phyloP scores from a whole-genome alignment of 108 stramenopile species.

The Pseudonitzschia pungens region DNA sequence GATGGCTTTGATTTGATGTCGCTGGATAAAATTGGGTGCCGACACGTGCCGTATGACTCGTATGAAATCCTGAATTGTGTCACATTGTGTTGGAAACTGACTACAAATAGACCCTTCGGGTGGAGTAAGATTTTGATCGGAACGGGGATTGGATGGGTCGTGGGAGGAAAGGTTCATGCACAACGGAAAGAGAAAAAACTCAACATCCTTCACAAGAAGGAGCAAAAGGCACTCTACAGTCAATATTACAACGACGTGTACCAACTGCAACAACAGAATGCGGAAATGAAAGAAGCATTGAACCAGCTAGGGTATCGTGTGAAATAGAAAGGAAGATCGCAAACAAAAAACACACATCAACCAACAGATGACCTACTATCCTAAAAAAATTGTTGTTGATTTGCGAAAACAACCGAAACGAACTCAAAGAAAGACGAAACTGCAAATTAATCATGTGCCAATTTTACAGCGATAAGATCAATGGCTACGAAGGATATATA shows the following conservation, averaged over 20 bases:
- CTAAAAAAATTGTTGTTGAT: too few species aligned
- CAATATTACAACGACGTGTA: slow-evolving; percentile 93
- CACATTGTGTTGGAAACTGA: background rate
- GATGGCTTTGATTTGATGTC: too few species aligned
- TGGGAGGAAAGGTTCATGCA: slow-evolving; percentile 75
- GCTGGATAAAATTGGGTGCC: too few species aligned
- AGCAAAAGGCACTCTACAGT: slow-evolving; percentile 87
- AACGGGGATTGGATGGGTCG: slow-evolving; percentile 59
- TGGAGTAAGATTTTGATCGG: slow-evolving; percentile 55
- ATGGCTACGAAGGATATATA: too few species aligned
- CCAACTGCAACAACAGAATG: slow-evolving; percentile 83
- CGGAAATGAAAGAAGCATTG: slow-evolving; percentile 52
- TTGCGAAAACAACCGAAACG: background rate
- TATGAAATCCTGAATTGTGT: background rate
- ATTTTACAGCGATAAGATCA: too few species aligned
- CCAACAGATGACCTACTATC: too few species aligned
- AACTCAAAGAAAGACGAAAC: background rate
- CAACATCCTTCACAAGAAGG: slow-evolving; percentile 77
- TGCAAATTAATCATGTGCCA: too few species aligned
- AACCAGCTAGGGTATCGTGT: slow-evolving; percentile 54
- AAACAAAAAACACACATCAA: background rate
- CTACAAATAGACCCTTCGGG: slow-evolving; percentile 25
- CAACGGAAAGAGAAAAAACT: slow-evolving; percentile 71
- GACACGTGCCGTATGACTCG: background rate
- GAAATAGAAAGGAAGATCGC: too few species aligned